Base-by-base conservation (phyloP, 345 rosid species). In the Pistacia atlantica region DNA sequence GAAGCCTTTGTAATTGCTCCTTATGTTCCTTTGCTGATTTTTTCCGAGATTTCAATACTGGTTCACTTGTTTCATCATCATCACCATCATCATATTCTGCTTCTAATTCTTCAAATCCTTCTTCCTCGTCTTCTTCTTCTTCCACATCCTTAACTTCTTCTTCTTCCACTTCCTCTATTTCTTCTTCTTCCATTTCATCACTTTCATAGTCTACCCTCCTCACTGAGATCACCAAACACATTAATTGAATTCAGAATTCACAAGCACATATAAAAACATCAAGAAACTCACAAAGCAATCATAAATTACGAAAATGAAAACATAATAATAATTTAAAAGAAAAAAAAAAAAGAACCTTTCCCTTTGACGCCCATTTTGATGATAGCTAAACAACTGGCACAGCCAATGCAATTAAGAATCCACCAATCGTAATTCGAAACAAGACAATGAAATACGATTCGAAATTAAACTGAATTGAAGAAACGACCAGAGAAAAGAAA, bases 1-100 rank as follows among this genome's bases (percentile, higher is more conserved):
- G 79, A 16, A 96, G 98, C 78, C 93, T 81, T 68, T 84, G 83
- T 60, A 93, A 84, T 72, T 92, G 94, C 38, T 89, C 87, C 76
- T 87, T 95, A 75, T 96, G 98, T 86, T 90, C 93, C 67, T 74
- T 82, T 35, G 92, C 97, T 45, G 70, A 8, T 42, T 42, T 80
- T 73, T 85, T 83, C 74, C 64, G 68, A 35, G 97, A 86, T 61
- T 82, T 89, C 6, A 83, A 11, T 16, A 25, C 61, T 1, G 60
- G 28, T 20, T 13, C 25, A 74, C 49, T 57, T 69, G 37, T 72
- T 11, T 42, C 46, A 5, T 38, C 42, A 0, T 4, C 42, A 4
- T 42, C 46, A 5, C 6, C 46, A 42, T 42, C 46, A 42, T 42
- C 46, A 42, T 42, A 42, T 42, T 42, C 46, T 42, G 46, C 46